Conservation (phyloP, 2,329 filamentous ascomycete genomes). For the Aspergillus clavatus region DNA sequence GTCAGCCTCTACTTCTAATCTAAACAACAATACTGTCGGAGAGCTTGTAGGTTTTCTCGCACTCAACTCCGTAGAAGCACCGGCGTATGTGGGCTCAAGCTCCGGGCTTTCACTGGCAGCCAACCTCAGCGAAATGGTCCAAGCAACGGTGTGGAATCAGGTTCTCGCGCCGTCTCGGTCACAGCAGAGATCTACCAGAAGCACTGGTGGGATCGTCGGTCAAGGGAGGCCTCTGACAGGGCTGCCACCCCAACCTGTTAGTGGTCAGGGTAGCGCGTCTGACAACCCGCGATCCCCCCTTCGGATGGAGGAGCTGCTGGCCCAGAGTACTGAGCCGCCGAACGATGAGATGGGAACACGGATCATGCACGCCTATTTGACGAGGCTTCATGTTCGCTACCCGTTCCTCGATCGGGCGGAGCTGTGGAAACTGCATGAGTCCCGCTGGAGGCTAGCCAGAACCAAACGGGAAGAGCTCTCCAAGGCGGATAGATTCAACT, state of each 20-base stretch:
- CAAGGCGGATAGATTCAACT: conserved; percentile 39
- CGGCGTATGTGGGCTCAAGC: conserved; percentile 48
- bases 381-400: conserved; percentile 46
- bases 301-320: conserved; percentile 41
- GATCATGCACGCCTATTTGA: conserved; percentile 45
- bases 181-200: conserved; percentile 13
- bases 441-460: conserved; percentile 36
- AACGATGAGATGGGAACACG: conserved; percentile 43
- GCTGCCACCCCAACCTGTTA: conserved; percentile 15
- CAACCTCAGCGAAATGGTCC: conserved; percentile 51
- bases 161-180: conserved; percentile 33
- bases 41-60: conserved; percentile 50
- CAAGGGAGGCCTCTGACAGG: conserved; percentile 1
- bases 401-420: conserved; percentile 47
- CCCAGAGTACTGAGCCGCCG: conserved; percentile 44
- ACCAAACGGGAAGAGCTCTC: conserved; percentile 33
- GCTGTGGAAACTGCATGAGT: conserved; percentile 43
- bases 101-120: conserved; percentile 48
- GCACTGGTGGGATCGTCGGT: conserved; percentile 8
- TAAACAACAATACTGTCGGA: conserved; percentile 34
- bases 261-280: conserved; percentile 11
- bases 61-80: conserved; percentile 42
- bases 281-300: conserved; percentile 28
- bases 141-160: conserved; percentile 52
- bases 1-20: conserved; percentile 14